phyloP scores from a whole-genome alignment of 768 basidiomycete species.

The Asterophora lycoperdoides region DNA sequence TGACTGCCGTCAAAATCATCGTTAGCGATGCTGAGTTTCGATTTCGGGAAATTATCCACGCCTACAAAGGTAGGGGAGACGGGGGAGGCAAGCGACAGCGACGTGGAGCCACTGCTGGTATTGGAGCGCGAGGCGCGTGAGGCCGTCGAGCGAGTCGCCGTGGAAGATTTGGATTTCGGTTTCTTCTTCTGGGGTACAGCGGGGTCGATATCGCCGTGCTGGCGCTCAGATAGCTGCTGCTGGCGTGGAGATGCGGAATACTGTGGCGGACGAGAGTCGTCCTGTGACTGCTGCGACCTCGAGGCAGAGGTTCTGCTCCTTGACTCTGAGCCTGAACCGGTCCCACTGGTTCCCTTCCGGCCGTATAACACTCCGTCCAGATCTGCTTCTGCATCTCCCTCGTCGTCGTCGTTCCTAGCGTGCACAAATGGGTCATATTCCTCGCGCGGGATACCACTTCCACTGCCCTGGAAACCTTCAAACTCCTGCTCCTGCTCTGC shows the following conservation, averaged over 20 bases:
- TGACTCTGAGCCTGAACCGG: conserved; percentile 50
- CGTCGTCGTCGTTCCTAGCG: conserved; percentile 23
- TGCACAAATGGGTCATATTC: conserved; percentile 17
- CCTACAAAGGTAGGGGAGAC: conserved; percentile 29
- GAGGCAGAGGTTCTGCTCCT: conserved; percentile 59
- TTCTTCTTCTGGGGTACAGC: conserved; percentile 5
- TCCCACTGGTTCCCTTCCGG: conserved; percentile 27
- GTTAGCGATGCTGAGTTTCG: conserved; percentile 3
- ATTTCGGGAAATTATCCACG: conserved; percentile 2
- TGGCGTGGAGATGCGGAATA: neutral
- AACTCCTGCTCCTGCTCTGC: conserved; percentile 40
- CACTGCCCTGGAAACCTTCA: conserved; percentile 60
- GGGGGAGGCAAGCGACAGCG: conserved; percentile 42
- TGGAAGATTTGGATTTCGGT: conserved; percentile 30
- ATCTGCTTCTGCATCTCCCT: conserved; percentile 51
- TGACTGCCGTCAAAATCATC: conserved; percentile 17
- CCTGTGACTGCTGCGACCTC: conserved; percentile 16
- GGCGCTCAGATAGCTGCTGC: neutral
- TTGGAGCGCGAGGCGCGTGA: conserved; percentile 21
- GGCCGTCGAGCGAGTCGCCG: conserved; percentile 24
- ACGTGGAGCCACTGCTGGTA: conserved; percentile 35
- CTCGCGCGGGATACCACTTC: conserved; percentile 13
- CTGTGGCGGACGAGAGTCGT: neutral
- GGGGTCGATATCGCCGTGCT: neutral
- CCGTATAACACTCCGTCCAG: conserved; percentile 56